phyloP scores from a whole-genome alignment of 148 eudicot genomes.

The Spergularia marina region DNA sequence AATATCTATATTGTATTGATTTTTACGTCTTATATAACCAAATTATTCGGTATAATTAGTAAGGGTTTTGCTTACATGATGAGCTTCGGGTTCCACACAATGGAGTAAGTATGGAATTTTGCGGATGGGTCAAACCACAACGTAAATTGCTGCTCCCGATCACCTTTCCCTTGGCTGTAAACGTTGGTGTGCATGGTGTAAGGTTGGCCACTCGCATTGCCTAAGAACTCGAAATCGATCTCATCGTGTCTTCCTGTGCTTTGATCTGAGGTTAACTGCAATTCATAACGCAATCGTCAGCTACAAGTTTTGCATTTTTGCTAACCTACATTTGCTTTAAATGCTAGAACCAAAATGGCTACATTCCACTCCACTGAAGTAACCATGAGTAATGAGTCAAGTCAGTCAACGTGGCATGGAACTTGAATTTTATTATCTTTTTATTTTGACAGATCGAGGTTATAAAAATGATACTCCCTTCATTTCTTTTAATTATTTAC shows the following conservation, averaged over 20 bases:
- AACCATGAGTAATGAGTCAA: no score
- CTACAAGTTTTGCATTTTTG: background rate
- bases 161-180: slow-evolving; percentile 49
- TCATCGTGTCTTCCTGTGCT: slow-evolving; percentile 37
- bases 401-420: no score
- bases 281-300: background rate
- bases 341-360: background rate
- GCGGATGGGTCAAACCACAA: slow-evolving; percentile 53
- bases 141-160: slow-evolving; percentile 48
- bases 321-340: background rate
- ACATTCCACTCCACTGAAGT: no score
- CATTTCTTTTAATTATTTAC: no score
- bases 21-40: background rate
- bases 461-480: no score
- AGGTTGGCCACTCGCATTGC: slow-evolving; percentile 47
- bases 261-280: slow-evolving; percentile 43
- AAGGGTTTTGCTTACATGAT: slow-evolving; percentile 34
- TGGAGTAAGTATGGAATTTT: slow-evolving; percentile 44
- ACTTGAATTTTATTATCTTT: no score
- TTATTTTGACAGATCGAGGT: no score
- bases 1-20: background rate
- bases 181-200: slow-evolving; percentile 51
- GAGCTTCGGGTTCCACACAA: slow-evolving; percentile 38
- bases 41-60: background rate
- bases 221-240: slow-evolving; percentile 50